These are phyloP conservation scores for Elsinoe ampelina DNA, from an alignment of 2,329 filamentous ascomycete genomes.

Conservation along the genomic window DNA sequence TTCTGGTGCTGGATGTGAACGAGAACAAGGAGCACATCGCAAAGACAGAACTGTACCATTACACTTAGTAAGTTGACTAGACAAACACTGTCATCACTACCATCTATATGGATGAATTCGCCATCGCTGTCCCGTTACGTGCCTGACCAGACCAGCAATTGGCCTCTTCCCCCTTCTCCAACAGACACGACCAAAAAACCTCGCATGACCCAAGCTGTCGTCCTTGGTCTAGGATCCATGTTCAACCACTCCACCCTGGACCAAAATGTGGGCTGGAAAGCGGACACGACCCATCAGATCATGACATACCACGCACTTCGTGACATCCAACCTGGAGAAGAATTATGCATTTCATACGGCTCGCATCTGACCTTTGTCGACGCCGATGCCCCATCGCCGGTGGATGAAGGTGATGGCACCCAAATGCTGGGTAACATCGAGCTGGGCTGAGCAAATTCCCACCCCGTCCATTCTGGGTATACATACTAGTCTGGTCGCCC, in stretches of 20 bases:
- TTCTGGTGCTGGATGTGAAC: constrained; percentile 38
- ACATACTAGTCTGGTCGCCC: not conserved
- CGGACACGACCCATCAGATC: constrained; percentile 37
- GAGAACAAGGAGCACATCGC: constrained; percentile 43
- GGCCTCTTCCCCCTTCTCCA: constrained; percentile 25
- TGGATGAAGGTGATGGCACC: constrained; percentile 28
- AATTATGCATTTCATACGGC: constrained; percentile 43
- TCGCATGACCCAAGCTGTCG: constrained; percentile 41
- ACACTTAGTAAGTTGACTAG: constrained; percentile 41
- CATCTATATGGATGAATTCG: too few relatives aligned
- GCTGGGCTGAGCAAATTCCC: constrained; percentile 14
- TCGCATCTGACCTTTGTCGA: constrained; percentile 40
- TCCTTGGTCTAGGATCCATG: constrained; percentile 49
- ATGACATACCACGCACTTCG: constrained; percentile 43
- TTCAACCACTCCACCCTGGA: constrained; percentile 46
- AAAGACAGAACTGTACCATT: constrained; percentile 45
- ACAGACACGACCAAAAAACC: constrained; percentile 19
- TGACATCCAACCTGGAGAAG: constrained; percentile 44
- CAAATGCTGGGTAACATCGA: constrained; percentile 35
- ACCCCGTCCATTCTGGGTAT: not conserved
- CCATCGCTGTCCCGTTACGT: not conserved
- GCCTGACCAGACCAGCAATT: constrained; percentile 30
- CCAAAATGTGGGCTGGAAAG: constrained; percentile 49
- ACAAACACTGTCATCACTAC: too few relatives aligned
- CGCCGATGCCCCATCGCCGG: constrained; percentile 26